A percentile compares a stretch with the other conserved stretches of the same genome.
Evolutionary conservation across 495 filamentous ascomycete genomes (phyloP).

Genomic region (Beverwykella pulmonaria): DNA sequence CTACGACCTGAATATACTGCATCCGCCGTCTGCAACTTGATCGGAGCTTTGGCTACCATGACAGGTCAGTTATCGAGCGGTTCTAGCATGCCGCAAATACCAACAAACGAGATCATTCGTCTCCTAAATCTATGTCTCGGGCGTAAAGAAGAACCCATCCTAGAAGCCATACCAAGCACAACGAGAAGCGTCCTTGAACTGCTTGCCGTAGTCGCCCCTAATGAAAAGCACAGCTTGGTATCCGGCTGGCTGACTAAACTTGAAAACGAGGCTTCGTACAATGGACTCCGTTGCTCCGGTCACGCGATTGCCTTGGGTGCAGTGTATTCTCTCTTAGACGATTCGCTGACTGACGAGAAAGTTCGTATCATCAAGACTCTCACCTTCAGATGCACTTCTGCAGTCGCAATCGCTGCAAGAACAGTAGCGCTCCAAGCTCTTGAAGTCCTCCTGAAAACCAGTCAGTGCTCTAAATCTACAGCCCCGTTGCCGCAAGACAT

Average conservation of each 20-base stretch:
- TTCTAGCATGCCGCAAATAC: neutral
- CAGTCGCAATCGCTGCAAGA: constrained; percentile 35
- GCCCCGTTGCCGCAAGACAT: neutral
- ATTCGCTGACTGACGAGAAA: neutral
- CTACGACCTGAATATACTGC: constrained; percentile 39
- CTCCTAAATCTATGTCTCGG: constrained; percentile 35
- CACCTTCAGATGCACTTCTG: constrained; percentile 30
- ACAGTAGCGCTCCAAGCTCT: constrained; percentile 30
- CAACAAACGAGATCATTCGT: constrained; percentile 17
- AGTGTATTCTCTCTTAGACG: constrained; percentile 17
- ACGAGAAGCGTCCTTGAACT: constrained; percentile 16
- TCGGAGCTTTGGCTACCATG: constrained; percentile 24
- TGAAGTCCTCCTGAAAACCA: constrained; percentile 17
- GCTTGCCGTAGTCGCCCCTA: neutral
- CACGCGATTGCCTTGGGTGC: constrained; percentile 37
- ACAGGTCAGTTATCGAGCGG: neutral
- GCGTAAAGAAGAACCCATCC: constrained; percentile 33
- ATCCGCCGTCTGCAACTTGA: constrained; percentile 29
- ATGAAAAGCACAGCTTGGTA: constrained; percentile 8
- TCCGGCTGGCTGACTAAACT: constrained; percentile 25
- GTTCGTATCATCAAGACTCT: constrained; percentile 31
- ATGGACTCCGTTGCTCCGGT: constrained; percentile 29
- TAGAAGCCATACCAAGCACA: constrained; percentile 31
- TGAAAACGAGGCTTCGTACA: constrained; percentile 34
- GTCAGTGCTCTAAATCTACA: neutral